These are phyloP conservation scores for Kalmusia sp. DNA, from an alignment of 2,329 filamentous ascomycete species.

Conservation along the genomic window DNA sequence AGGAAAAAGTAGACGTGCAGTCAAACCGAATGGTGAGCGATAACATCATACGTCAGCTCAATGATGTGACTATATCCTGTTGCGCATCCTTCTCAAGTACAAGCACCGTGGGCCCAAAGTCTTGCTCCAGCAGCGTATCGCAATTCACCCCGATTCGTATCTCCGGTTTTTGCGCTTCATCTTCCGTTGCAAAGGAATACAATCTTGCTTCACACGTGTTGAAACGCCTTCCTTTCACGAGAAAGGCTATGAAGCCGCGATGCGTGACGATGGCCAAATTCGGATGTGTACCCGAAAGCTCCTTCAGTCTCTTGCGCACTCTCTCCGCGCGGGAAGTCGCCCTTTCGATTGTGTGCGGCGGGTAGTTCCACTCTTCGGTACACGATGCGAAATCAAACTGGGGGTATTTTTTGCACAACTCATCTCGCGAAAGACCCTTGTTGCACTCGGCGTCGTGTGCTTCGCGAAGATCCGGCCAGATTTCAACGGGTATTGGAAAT, in stretches of 20 bases:
- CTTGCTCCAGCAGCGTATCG: slow-evolving; percentile 17
- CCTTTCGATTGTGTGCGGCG: slow-evolving; percentile 11
- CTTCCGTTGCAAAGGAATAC: slow-evolving; percentile 23
- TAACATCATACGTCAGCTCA: background rate
- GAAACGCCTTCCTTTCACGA: slow-evolving; percentile 25
- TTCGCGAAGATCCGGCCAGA: slow-evolving; percentile 33
- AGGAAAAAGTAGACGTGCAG: background rate
- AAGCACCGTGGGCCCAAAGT: slow-evolving; percentile 31
- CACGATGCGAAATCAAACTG: slow-evolving; percentile 27
- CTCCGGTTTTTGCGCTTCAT: slow-evolving; percentile 12
- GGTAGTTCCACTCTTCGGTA: slow-evolving; percentile 24
- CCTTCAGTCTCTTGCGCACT: slow-evolving; percentile 20
- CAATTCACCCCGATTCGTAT: slow-evolving; percentile 18
- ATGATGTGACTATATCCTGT: background rate
- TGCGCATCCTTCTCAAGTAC: slow-evolving; percentile 4
- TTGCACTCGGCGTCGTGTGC: slow-evolving; percentile 24
- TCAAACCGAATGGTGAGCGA: background rate
- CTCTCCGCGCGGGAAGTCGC: slow-evolving; percentile 21
- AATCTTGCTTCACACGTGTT: slow-evolving; percentile 20
- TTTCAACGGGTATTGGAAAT: slow-evolving; percentile 16
- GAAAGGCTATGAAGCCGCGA: slow-evolving; percentile 23
- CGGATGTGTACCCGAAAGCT: slow-evolving; percentile 7
- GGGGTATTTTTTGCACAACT: slow-evolving; percentile 16
- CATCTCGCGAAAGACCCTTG: slow-evolving; percentile 18
- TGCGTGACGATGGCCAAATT: slow-evolving; percentile 29